These are phyloP conservation scores for Escovopsis sp. DNA, from an alignment of 2,329 filamentous ascomycete genomes.

Conservation along the genomic window DNA sequence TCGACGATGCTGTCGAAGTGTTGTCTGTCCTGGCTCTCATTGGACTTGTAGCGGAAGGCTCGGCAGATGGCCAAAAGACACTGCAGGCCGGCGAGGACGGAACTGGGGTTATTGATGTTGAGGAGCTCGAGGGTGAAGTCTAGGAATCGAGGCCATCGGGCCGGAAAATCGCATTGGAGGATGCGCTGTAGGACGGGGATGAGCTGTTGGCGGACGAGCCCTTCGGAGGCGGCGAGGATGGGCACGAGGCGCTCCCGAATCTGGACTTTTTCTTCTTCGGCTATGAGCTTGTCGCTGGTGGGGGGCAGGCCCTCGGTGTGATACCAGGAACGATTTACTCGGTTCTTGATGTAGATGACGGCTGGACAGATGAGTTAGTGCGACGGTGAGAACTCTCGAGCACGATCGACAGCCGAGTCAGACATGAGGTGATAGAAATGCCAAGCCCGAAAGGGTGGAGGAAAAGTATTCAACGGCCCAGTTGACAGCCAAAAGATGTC, in stretches of 20 bases:
- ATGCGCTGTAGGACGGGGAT: conserved; percentile 92
- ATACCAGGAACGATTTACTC: conserved; percentile 84
- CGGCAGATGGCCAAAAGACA: conserved; percentile 90
- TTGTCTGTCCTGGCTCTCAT: conserved; percentile 56
- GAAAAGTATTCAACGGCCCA: not conserved
- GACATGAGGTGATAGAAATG: too few species aligned
- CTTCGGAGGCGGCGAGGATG: conserved; percentile 65
- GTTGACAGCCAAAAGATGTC: too few species aligned
- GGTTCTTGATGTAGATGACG: conserved; percentile 96
- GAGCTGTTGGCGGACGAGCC: conserved; percentile 78
- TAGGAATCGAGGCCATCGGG: conserved; percentile 87
- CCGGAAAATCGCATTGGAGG: conserved; percentile 86
- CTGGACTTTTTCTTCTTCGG: conserved; percentile 75
- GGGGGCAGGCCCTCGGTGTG: conserved; percentile 58
- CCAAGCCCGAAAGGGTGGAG: too few species aligned
- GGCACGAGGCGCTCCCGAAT: conserved; percentile 83
- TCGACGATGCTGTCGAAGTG: conserved; percentile 94
- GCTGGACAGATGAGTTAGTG: conserved; percentile 34
- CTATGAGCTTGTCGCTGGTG: conserved; percentile 52
- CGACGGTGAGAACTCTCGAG: conserved; percentile 5
- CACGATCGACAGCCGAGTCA: too few species aligned
- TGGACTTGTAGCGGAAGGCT: conserved; percentile 82
- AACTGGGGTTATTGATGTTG: conserved; percentile 69
- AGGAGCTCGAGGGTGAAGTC: conserved; percentile 82
- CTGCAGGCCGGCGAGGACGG: conserved; percentile 85